These are phyloP conservation scores for Solanum hybrid DNA, from an alignment of 305 asterid species.

Conservation along the genomic window DNA sequence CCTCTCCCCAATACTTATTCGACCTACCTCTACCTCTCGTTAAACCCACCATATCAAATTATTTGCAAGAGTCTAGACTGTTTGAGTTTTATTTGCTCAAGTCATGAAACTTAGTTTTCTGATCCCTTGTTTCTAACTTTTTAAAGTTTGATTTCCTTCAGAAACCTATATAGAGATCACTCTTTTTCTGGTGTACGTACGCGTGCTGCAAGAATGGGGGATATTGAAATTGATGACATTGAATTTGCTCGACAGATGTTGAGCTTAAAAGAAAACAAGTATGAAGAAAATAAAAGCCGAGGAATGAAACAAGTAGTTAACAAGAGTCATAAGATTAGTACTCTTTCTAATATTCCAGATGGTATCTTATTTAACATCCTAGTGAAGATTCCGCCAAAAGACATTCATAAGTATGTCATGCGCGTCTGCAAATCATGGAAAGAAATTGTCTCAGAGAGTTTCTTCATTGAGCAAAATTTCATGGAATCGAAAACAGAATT, in stretches of 20 bases:
- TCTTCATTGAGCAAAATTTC: neutral
- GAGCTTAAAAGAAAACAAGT: neutral
- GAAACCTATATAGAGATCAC: neutral
- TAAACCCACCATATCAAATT: too few relatives aligned
- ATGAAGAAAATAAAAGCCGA: neutral
- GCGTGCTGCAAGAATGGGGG: neutral
- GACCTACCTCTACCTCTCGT: too few relatives aligned
- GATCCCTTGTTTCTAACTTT: neutral
- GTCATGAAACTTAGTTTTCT: neutral
- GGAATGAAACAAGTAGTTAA: neutral
- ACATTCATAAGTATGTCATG: neutral
- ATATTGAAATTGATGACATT: neutral
- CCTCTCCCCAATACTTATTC: too few relatives aligned
- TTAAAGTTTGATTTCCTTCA: neutral
- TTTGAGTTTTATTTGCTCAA: too few relatives aligned
- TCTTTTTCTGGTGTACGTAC: neutral
- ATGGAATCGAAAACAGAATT: neutral
- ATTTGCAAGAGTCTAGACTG: too few relatives aligned
- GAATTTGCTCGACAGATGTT: neutral
- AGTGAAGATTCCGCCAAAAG: slow-evolving; percentile 4
- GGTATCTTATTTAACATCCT: slow-evolving; percentile 7
- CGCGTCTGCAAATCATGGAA: slow-evolving; percentile 8
- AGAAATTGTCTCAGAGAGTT: neutral
- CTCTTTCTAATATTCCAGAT: neutral
- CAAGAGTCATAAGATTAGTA: neutral